Evolutionary conservation across 73 alveolate genomes (phyloP), one percentile per base, ranked within the genome.

Genomic region (Paramecium sonneborni): DNA sequence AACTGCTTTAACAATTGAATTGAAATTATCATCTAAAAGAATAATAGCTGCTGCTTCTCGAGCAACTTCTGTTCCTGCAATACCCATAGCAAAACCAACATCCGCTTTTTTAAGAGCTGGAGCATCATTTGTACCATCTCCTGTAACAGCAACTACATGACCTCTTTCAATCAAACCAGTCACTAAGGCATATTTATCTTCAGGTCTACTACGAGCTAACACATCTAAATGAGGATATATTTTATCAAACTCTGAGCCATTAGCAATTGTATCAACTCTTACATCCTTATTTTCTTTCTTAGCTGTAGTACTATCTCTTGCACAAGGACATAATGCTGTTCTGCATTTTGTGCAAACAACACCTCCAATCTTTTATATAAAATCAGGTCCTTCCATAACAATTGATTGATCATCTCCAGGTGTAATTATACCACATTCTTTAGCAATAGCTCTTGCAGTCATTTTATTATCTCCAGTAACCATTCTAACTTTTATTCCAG

Each of bases 51-150:
- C 96, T 23, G 99, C 99, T 21, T 92, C 97, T 93, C 97, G 96
- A 21, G 99, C 99, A 35, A 97, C 98, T 62, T 98, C 99, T 21
- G 99, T 97, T 28, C 99, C 99, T 12, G 98, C 97, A 67, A 96
- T 96, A n/a, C 98, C 98, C 99, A 98, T 97, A 32, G 99, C 98
- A 88, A 97, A 95, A 14, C 99, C 99, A 30, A 98, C 98, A 95
- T 98, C 99, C 28, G 99, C 97, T 85, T 96, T 96, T 55, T 94
- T 97, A 55, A 98, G 84, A 34, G 99, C 99, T 20, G 99, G 99
- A 10, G 99, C 99, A 94, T 98, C 99, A 94, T 97, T 98, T 6
- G 99, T 97, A 15, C 99, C 99, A 84, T 98, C 99, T 11, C 99
- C 99, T 28, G 99, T 98, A 68, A 98, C 99, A 46, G 99, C 99